Evolutionary conservation across 768 basidiomycete species (phyloP).

Genomic region (Agaricus blazei): DNA sequence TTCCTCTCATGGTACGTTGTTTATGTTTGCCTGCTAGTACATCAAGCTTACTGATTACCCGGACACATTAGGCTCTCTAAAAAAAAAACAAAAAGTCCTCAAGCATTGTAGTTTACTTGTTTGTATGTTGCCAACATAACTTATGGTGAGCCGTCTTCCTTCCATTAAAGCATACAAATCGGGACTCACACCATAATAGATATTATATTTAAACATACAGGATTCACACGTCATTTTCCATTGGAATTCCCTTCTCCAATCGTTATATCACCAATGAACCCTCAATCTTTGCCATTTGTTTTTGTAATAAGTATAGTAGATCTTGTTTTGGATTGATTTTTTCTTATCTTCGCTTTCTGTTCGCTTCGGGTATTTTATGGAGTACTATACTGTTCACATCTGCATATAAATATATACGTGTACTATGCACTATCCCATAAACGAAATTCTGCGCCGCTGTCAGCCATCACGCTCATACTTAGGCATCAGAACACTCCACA

Average conservation of each 20-base stretch:
- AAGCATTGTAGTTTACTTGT: not conserved
- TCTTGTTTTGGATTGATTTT: not conserved
- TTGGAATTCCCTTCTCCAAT: not conserved
- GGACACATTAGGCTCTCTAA: not conserved
- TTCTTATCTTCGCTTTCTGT: slow-evolving; percentile 1
- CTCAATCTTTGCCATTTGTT: not conserved
- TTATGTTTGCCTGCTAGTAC: not conserved
- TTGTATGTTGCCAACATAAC: not conserved
- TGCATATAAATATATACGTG: not conserved
- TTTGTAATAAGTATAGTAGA: not conserved
- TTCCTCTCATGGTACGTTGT: slow-evolving; percentile 1
- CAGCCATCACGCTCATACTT: not conserved
- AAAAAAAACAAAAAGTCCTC: not conserved
- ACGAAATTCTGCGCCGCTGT: not conserved
- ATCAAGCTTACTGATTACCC: not conserved
- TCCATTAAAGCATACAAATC: not conserved
- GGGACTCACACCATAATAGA: not conserved
- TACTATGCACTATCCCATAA: not conserved
- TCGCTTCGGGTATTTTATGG: slow-evolving; percentile 5
- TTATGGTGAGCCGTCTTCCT: slow-evolving; percentile 4
- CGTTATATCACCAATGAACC: slow-evolving; percentile 1
- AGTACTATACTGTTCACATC: not conserved
- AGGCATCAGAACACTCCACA: too few relatives aligned
- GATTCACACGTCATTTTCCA: not conserved
- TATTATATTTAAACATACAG: not conserved